These are phyloP conservation scores for Nephelium lappaceum DNA, from an alignment of 345 rosid genomes.

Conservation along the genomic window DNA sequence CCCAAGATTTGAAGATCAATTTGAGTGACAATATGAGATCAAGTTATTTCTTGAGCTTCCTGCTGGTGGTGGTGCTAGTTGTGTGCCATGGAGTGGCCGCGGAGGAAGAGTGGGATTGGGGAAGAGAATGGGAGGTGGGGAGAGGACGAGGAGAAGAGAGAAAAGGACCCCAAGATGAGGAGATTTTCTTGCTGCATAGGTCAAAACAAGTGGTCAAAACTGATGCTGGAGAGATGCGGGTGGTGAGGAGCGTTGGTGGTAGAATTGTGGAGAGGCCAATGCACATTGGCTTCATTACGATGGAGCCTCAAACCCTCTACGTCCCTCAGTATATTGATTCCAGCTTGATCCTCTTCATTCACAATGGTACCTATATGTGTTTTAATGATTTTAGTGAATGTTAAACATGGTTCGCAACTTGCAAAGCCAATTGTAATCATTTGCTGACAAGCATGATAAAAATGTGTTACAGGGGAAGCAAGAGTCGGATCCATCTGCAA, in stretches of 20 bases:
- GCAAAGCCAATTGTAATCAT: too few species aligned
- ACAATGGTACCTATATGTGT: constrained; percentile 40
- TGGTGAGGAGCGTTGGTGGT: constrained; percentile 49
- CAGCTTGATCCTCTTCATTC: constrained; percentile 67
- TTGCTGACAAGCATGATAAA: too few species aligned
- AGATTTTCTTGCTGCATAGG: constrained; percentile 57
- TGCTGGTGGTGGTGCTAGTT: constrained; percentile 36
- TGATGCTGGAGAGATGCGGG: constrained; percentile 78
- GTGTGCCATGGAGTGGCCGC: constrained; percentile 36
- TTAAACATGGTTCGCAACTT: too few species aligned
- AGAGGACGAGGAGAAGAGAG: not conserved
- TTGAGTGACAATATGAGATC: constrained; percentile 30
- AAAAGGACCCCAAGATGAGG: constrained; percentile 17
- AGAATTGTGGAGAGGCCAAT: constrained; percentile 51
- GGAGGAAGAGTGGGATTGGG: constrained; percentile 11
- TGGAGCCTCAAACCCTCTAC: constrained; percentile 83
- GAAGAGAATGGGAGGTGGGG: constrained; percentile 12
- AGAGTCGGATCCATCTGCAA: constrained; percentile 62
- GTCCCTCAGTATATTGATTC: constrained; percentile 87
- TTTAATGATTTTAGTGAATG: too few species aligned
- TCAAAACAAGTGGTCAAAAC: constrained; percentile 61
- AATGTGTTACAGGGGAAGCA: constrained; percentile 69
- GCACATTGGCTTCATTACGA: constrained; percentile 82
- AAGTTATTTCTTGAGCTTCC: constrained; percentile 2
- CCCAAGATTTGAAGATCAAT: too few species aligned